These are phyloP conservation scores for Rhizopogon vulgaris DNA, from an alignment of 768 basidiomycete species.

Conservation along the genomic window DNA sequence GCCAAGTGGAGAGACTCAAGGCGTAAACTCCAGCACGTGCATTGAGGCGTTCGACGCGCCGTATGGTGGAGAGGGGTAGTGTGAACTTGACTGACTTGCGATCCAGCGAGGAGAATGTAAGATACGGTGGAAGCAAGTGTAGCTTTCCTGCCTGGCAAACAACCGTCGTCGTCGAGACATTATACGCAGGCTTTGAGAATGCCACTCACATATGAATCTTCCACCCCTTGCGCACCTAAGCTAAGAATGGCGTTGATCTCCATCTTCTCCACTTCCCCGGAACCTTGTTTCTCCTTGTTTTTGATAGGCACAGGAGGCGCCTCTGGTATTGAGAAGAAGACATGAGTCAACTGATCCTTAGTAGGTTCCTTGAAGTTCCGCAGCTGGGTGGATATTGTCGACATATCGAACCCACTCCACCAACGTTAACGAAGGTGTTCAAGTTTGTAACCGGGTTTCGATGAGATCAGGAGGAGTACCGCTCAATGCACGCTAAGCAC, in stretches of 20 bases:
- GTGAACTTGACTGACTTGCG: constrained; percentile 89
- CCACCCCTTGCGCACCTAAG: constrained; percentile 68
- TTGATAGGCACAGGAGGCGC: constrained; percentile 13
- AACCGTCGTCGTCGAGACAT: neutral
- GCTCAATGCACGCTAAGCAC: neutral
- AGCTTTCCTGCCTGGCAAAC: constrained; percentile 76
- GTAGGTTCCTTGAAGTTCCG: constrained; percentile 90
- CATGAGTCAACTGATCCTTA: constrained; percentile 76
- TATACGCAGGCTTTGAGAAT: neutral
- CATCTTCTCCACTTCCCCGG: constrained; percentile 56
- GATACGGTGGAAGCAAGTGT: constrained; percentile 81
- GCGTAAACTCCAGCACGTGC: constrained; percentile 94
- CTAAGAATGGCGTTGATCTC: constrained; percentile 88
- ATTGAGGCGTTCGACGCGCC: constrained; percentile 91
- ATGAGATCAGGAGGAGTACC: constrained; percentile 1
- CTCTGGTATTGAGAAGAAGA: constrained; percentile 82
- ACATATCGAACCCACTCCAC: constrained; percentile 36
- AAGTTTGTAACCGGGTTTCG: too few relatives aligned
- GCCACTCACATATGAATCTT: constrained; percentile 85
- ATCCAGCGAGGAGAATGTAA: constrained; percentile 87
- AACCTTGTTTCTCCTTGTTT: constrained; percentile 20
- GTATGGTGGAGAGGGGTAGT: constrained; percentile 84
- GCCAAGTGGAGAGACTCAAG: constrained; percentile 91
- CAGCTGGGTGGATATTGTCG: constrained; percentile 81
- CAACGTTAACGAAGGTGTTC: neutral